Evolutionary conservation across 257 asterid species (phyloP).

Genomic region (Ajuga chamaepitys): DNA sequence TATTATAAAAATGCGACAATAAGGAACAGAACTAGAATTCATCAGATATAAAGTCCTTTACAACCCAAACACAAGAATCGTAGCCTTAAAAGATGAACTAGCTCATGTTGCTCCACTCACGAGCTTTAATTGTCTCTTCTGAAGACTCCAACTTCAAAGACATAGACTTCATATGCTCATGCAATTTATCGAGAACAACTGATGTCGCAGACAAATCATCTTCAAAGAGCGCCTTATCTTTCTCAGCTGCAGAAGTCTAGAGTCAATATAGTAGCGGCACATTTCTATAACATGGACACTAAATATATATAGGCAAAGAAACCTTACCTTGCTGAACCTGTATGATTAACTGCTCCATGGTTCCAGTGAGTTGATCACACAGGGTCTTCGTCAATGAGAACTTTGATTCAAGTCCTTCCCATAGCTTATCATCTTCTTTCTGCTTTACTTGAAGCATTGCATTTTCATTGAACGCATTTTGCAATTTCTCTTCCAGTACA

Average conservation of each 20-base stretch:
- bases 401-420: slow-evolving; percentile 91
- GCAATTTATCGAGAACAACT: slow-evolving; percentile 58
- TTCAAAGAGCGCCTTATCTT: slow-evolving; percentile 64
- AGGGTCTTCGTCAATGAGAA: slow-evolving; percentile 65
- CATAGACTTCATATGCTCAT: slow-evolving; percentile 53
- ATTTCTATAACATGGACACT: neutral
- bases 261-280: slow-evolving; percentile 19
- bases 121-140: slow-evolving; percentile 56
- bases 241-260: slow-evolving; percentile 60
- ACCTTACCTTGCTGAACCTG: slow-evolving; percentile 77
- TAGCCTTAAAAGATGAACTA: slow-evolving; percentile 9
- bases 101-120: slow-evolving; percentile 39
- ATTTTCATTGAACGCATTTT: slow-evolving; percentile 79
- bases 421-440: slow-evolving; percentile 89
- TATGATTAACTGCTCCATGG: slow-evolving; percentile 59
- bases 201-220: slow-evolving; percentile 72
- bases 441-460: slow-evolving; percentile 75
- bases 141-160: slow-evolving; percentile 65
- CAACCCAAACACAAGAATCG: slow-evolving; percentile 6
- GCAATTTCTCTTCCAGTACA: slow-evolving; percentile 78
- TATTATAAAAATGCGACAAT: neutral
- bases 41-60: neutral
- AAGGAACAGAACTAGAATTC: neutral
- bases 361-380: slow-evolving; percentile 79
- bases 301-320: neutral